phyloP scores from a whole-genome alignment of 805 yeast genomes.

The Schizosaccharomyces osmophilus region DNA sequence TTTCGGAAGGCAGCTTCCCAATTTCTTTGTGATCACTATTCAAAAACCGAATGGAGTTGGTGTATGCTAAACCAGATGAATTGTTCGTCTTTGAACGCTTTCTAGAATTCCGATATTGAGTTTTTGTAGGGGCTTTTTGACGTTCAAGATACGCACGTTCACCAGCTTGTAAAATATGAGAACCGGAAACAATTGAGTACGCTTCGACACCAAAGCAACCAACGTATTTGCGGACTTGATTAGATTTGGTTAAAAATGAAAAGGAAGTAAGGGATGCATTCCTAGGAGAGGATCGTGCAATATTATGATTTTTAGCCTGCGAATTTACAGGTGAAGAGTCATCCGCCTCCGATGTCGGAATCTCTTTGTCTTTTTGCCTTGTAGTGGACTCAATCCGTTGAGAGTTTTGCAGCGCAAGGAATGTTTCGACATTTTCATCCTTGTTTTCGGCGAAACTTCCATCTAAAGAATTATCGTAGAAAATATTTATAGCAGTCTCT shows the following conservation, averaged over 20 bases:
- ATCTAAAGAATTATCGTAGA: not conserved
- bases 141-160: slow-evolving; percentile 13
- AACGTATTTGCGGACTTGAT: slow-evolving; percentile 5
- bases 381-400: no score
- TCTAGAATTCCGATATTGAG: slow-evolving; percentile 4
- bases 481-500: not conserved
- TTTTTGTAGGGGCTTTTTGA: not conserved
- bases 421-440: no score
- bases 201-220: slow-evolving; percentile 17
- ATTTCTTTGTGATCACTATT: slow-evolving; percentile 26
- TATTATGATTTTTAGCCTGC: no score
- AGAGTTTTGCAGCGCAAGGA: no score
- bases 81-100: not conserved
- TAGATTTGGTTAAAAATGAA: not conserved
- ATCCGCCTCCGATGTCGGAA: no score
- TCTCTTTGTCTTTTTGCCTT: no score
- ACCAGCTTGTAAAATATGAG: slow-evolving; percentile 12
- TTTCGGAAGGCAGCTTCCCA: slow-evolving; percentile 51
- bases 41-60: slow-evolving; percentile 13
- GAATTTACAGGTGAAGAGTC: no score
- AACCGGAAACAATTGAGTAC: slow-evolving; percentile 17
- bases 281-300: not conserved
- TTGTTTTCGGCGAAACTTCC: not conserved
- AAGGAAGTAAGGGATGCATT: not conserved
- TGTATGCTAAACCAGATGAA: not conserved